Evolutionary conservation across 768 basidiomycete genomes (phyloP).

Genomic region (Serendipita vermifera): DNA sequence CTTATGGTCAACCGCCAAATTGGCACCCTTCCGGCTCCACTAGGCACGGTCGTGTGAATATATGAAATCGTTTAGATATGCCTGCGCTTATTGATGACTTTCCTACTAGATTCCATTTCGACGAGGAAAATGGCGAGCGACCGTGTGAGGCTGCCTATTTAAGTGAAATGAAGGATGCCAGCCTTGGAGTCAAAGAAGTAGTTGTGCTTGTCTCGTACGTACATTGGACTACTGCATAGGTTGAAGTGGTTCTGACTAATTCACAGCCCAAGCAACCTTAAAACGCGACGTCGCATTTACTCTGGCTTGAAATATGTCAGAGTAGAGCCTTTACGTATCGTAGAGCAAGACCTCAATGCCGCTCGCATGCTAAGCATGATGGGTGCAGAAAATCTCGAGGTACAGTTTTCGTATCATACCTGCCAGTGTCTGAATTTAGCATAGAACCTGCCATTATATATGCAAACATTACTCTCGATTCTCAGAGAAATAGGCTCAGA

Average conservation of each 20-base stretch:
- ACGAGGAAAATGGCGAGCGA: slow-evolving; percentile 7
- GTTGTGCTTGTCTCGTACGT: slow-evolving; percentile 12
- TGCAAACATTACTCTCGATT: slow-evolving; percentile 28
- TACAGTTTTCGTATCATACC: neutral
- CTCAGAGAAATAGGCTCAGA: slow-evolving; percentile 47
- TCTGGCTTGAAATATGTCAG: slow-evolving; percentile 21
- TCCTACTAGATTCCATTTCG: slow-evolving; percentile 11
- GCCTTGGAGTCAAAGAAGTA: neutral
- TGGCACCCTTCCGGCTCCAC: slow-evolving; percentile 40
- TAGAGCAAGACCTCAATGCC: slow-evolving; percentile 51
- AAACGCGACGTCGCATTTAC: slow-evolving; percentile 8
- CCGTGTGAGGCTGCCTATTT: slow-evolving; percentile 15
- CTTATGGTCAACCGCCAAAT: slow-evolving; percentile 40
- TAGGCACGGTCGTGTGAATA: slow-evolving; percentile 42
- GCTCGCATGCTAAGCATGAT: slow-evolving; percentile 62
- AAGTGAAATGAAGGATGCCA: neutral
- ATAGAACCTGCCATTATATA: slow-evolving; percentile 9
- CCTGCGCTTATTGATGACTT: neutral
- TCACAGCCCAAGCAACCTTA: slow-evolving; percentile 12
- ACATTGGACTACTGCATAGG: neutral
- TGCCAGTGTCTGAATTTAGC: neutral
- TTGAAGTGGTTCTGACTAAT: neutral
- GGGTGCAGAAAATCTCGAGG: slow-evolving; percentile 34
- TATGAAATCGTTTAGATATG: neutral
- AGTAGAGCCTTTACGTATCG: slow-evolving; percentile 43